These are phyloP conservation scores for Adansonia gregorii DNA, from an alignment of 441 rosid genomes.

Conservation along the genomic window DNA sequence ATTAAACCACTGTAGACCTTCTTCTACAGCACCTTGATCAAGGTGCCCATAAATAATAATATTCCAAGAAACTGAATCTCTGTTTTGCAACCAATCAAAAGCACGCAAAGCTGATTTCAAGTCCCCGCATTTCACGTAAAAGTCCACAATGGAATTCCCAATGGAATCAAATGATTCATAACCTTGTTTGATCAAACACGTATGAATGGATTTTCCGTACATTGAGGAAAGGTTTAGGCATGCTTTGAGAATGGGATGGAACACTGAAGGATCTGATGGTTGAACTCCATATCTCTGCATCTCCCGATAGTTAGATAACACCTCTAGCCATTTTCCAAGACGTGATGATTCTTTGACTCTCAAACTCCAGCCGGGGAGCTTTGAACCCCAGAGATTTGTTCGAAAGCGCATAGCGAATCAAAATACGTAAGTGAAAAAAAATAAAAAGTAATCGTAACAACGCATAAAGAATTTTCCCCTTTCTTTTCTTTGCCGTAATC, in stretches of 20 bases:
- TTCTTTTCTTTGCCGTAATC: too few species aligned
- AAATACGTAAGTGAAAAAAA: background rate
- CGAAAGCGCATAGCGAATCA: background rate
- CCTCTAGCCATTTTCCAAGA: slow-evolving; percentile 59
- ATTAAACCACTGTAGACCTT: slow-evolving; percentile 56
- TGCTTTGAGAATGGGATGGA: slow-evolving; percentile 61
- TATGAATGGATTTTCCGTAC: slow-evolving; percentile 55
- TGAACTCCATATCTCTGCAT: slow-evolving; percentile 43
- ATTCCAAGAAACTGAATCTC: slow-evolving; percentile 79
- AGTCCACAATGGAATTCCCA: slow-evolving; percentile 63
- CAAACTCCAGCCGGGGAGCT: slow-evolving; percentile 40
- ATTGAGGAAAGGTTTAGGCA: slow-evolving; percentile 48
- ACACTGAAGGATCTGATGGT: slow-evolving; percentile 47
- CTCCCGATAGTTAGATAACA: slow-evolving; percentile 44
- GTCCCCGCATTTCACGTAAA: slow-evolving; percentile 58
- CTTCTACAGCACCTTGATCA: slow-evolving; percentile 42
- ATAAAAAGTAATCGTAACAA: background rate
- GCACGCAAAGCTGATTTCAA: slow-evolving; percentile 41
- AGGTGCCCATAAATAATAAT: slow-evolving; percentile 58
- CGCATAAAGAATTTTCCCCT: slow-evolving; percentile 47
- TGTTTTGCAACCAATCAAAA: slow-evolving; percentile 42
- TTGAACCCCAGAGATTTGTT: slow-evolving; percentile 22
- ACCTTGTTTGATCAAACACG: slow-evolving; percentile 56
- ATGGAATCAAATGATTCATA: slow-evolving; percentile 51
- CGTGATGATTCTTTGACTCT: slow-evolving; percentile 52